These are phyloP conservation scores for Camellia lanceoleosa DNA, from an alignment of 148 eudicot species.

Conservation along the genomic window DNA sequence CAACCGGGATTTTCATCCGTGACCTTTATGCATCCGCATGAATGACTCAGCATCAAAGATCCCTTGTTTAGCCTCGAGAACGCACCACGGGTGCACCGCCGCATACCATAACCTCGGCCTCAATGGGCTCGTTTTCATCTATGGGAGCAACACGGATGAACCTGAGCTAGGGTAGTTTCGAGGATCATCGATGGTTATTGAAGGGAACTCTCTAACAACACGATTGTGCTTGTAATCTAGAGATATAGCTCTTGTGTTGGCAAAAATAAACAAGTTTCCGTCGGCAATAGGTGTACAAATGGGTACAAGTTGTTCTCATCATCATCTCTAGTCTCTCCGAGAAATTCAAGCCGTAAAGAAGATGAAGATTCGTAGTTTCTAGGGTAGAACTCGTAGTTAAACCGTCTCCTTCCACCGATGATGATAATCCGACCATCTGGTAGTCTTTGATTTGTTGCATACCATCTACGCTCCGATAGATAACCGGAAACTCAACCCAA, in stretches of 20 bases:
- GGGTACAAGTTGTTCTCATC: constrained; percentile 79
- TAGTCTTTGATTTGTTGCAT: too few species aligned
- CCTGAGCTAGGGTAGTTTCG: constrained; percentile 87
- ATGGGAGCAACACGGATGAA: constrained; percentile 63
- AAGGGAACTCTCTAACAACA: constrained; percentile 53
- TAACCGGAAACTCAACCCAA: too few species aligned
- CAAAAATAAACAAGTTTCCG: constrained; percentile 76
- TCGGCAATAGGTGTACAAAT: constrained; percentile 70
- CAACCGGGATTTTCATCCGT: constrained; percentile 50
- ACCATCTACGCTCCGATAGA: too few species aligned
- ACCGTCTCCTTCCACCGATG: too few species aligned
- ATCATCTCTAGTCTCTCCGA: constrained; percentile 50
- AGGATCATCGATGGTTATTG: constrained; percentile 42
- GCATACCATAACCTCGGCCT: constrained; percentile 60
- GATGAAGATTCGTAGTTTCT: too few species aligned
- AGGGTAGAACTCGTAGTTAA: too few species aligned
- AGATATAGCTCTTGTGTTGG: constrained; percentile 58
- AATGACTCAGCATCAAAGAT: constrained; percentile 29
- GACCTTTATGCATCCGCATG: constrained; percentile 56
- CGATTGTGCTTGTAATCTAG: constrained; percentile 47
- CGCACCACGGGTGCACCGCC: constrained; percentile 62
- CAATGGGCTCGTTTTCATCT: constrained; percentile 42
- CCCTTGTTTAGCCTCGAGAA: constrained; percentile 28
- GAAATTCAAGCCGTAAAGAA: constrained; percentile 13
- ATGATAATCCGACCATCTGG: too few species aligned